Percentiles rank a stretch among this genome's conserved stretches.
Evolutionary conservation across 2,329 filamentous ascomycete genomes (phyloP).

Genomic region (Metarhizium brunneum): DNA sequence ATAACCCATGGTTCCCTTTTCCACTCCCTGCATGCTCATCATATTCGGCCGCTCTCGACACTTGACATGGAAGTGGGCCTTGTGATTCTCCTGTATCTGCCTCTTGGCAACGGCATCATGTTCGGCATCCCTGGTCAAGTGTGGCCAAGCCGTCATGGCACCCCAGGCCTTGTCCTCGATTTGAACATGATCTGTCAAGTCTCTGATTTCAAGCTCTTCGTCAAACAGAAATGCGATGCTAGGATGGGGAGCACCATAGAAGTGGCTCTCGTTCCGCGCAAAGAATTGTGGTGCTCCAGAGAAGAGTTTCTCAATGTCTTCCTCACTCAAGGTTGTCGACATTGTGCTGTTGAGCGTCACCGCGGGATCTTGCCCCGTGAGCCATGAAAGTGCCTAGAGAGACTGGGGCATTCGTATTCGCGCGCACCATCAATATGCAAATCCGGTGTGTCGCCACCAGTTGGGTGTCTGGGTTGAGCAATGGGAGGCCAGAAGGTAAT

Average conservation of each 20-base stretch:
- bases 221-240: constrained; percentile 62
- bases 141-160: constrained; percentile 52
- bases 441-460: background rate
- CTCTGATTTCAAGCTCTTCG: constrained; percentile 48
- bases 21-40: constrained; percentile 62
- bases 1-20: constrained; percentile 63
- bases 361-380: constrained; percentile 16
- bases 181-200: constrained; percentile 55
- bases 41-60: constrained; percentile 59
- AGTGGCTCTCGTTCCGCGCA: constrained; percentile 49
- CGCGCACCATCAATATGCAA: background rate
- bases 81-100: constrained; percentile 33
- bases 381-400: constrained; percentile 1
- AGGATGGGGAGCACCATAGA: constrained; percentile 50
- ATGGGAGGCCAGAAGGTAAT: background rate
- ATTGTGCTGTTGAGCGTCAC: constrained; percentile 44
- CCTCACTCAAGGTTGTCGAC: constrained; percentile 45
- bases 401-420: background rate
- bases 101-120: constrained; percentile 34
- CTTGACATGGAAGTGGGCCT: constrained; percentile 48
- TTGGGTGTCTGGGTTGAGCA: background rate
- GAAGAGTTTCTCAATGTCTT: constrained; percentile 60
- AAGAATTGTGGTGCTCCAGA: constrained; percentile 69
- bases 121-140: constrained; percentile 43
- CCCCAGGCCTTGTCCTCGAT: constrained; percentile 57